Percentiles rank a stretch among this genome's conserved stretches.
Evolutionary conservation across 2,329 filamentous ascomycete genomes (phyloP).

Genomic region (Emydomyces testavorans): DNA sequence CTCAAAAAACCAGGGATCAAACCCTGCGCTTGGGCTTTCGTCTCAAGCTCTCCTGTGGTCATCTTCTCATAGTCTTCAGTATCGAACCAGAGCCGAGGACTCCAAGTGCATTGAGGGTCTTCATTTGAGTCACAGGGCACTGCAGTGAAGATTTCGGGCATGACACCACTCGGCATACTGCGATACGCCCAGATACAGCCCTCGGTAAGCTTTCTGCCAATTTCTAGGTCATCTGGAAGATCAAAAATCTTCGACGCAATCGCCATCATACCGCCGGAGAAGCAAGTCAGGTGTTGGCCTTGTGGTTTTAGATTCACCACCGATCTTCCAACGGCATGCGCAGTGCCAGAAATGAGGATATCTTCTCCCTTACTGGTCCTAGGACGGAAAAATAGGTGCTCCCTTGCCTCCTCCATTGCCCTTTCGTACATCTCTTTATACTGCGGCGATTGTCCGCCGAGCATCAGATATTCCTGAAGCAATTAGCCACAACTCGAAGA

Average conservation of each 20-base stretch:
- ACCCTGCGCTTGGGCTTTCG: slow-evolving; percentile 8
- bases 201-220: slow-evolving; percentile 43
- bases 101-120: slow-evolving; percentile 13
- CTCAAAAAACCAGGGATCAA: slow-evolving; percentile 14
- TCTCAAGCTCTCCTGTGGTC: slow-evolving; percentile 8
- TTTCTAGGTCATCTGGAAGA: slow-evolving; percentile 38
- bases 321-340: slow-evolving; percentile 24
- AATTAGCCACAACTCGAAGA: background rate
- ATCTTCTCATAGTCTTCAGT: slow-evolving; percentile 8
- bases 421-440: slow-evolving; percentile 63
- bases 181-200: slow-evolving; percentile 48
- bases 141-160: slow-evolving; percentile 41
- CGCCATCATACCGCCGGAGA: slow-evolving; percentile 45
- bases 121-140: slow-evolving; percentile 29
- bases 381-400: slow-evolving; percentile 65
- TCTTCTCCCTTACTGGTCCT: slow-evolving; percentile 55
- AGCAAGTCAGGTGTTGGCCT: slow-evolving; percentile 44
- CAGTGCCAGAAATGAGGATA: slow-evolving; percentile 60
- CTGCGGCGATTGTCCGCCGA: slow-evolving; percentile 54
- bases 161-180: slow-evolving; percentile 40
- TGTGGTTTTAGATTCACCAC: slow-evolving; percentile 30
- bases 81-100: background rate
- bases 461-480: slow-evolving; percentile 45
- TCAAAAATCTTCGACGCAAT: slow-evolving; percentile 44
- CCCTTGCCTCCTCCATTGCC: slow-evolving; percentile 54